phyloP scores from a whole-genome alignment of 345 rosid species.

The Stellera chamaejasme region DNA sequence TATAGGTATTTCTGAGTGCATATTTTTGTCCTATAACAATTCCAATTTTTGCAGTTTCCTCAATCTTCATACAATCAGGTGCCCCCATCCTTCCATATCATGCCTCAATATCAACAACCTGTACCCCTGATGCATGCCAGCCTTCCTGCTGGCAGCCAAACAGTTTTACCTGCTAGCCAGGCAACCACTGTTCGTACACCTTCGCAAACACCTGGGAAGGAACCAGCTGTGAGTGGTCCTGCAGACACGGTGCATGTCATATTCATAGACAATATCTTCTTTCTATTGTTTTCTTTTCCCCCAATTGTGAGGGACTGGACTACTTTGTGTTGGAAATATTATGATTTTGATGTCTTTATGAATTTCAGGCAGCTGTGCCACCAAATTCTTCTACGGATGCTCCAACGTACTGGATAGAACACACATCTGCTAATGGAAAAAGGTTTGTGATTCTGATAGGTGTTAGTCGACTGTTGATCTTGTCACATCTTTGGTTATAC shows the following conservation, averaged over 20 bases:
- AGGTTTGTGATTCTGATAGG: slow-evolving; percentile 35
- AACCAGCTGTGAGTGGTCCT: slow-evolving; percentile 24
- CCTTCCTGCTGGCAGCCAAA: slow-evolving; percentile 47
- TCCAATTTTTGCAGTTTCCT: slow-evolving; percentile 44
- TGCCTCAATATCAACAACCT: slow-evolving; percentile 47
- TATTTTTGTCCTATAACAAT: slow-evolving; percentile 10
- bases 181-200: slow-evolving; percentile 28
- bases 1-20: background rate
- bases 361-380: slow-evolving; percentile 34
- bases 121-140: slow-evolving; percentile 39
- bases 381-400: slow-evolving; percentile 34
- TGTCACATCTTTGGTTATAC: background rate
- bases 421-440: slow-evolving; percentile 71
- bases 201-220: slow-evolving; percentile 36
- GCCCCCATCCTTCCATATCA: slow-evolving; percentile 28
- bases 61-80: slow-evolving; percentile 47
- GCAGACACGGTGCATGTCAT: slow-evolving; percentile 30
- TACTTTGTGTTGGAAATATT: slow-evolving; percentile 1
- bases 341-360: slow-evolving; percentile 2
- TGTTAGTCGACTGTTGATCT: slow-evolving; percentile 2
- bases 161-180: slow-evolving; percentile 34
- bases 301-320: too few species aligned
- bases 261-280: background rate
- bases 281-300: background rate
- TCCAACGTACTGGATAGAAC: slow-evolving; percentile 78